Conservation (phyloP, 495 filamentous ascomycete genomes). For the Tuber melanosporum region DNA sequence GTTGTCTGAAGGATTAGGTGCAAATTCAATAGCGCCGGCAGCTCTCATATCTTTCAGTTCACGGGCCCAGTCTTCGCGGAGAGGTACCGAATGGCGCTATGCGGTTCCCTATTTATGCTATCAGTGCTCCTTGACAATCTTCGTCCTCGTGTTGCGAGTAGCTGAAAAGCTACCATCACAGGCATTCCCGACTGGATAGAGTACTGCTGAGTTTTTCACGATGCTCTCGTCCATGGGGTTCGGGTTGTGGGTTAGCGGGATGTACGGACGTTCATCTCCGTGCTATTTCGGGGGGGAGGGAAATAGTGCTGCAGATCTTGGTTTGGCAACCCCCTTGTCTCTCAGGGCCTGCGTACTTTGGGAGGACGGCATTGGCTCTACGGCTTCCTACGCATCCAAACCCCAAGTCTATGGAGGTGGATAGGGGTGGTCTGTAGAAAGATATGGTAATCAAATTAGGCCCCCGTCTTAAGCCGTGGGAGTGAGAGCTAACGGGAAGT, state of each 20-base stretch:
- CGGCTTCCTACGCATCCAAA: not conserved
- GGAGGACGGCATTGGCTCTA: not conserved
- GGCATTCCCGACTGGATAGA: too few relatives aligned
- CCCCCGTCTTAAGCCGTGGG: not conserved
- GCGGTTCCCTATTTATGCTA: too few relatives aligned
- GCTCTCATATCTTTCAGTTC: not conserved
- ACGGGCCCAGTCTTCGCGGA: not conserved
- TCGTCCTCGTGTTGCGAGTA: too few relatives aligned
- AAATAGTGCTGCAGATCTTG: not conserved
- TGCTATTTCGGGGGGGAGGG: too few relatives aligned
- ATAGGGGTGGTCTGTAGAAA: too few relatives aligned
- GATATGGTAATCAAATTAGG: not conserved
- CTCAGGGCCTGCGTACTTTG: too few relatives aligned
- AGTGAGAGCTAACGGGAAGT: not conserved
- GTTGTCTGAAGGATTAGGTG: not conserved
- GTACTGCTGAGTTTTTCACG: too few relatives aligned
- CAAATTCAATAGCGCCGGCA: not conserved
- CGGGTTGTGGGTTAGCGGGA: too few relatives aligned
- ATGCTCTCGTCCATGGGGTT: too few relatives aligned
- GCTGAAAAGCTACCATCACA: too few relatives aligned
- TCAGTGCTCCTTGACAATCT: too few relatives aligned
- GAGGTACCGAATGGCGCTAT: not conserved
- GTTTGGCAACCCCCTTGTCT: not conserved
- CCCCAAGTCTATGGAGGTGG: not conserved
- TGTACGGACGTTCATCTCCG: too few relatives aligned